Evolutionary conservation across 2,329 filamentous ascomycete species (phyloP), one percentile per base, ranked within the genome.

Genomic region (Mariannaea elegans): DNA sequence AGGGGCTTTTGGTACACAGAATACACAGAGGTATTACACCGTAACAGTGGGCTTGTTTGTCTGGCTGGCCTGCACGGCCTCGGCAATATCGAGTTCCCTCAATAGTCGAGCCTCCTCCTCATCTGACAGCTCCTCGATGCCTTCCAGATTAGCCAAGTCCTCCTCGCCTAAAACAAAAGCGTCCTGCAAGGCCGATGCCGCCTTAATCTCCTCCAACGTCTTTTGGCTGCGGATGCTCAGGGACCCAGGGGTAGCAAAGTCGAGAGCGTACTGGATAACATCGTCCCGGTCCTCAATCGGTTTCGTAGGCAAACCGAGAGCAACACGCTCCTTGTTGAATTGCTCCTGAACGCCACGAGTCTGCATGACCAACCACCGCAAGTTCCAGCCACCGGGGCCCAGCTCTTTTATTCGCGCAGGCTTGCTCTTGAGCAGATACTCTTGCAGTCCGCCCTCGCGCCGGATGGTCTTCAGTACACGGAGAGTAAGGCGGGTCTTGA

Each of bases 341-440:
- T 85, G 81, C 66, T 84, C 83, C 74, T 88, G 87, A 49, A 96
- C 84, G 18, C 79, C 78, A 1, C 72, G 71, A 4, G 88, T 93
- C 80, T 94, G 92, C 89, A 97, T 93, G 62, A 99, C 82, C 63
- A 91, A 86, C 91, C 93, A 97, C 65, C 95, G 83, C 71, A 99
- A 80, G 69, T 89, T 87, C 95, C 95, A 99, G 7, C 95, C 95
- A 65, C 90, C 90, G 51, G 94, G 88, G 5, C 95, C 95, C 57
- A 99, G 82, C 77, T 97, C 92, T 80, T 89, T 91, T 72, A 98
- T 84, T 64, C 95, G 86, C 38, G 83, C 84, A 14, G 90, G 81
- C 78, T 93, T 95, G 74, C 88, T 85, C 67, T 93, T 93, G 39
- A 97, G 82, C 44, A 99, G 82, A 79, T 99, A 99, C 72, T 93